A percentile compares a stretch with the other conserved stretches of the same genome.
Evolutionary conservation across 1,284 basidiomycete species (phyloP).

Genomic region (Naganishia cerealis): DNA sequence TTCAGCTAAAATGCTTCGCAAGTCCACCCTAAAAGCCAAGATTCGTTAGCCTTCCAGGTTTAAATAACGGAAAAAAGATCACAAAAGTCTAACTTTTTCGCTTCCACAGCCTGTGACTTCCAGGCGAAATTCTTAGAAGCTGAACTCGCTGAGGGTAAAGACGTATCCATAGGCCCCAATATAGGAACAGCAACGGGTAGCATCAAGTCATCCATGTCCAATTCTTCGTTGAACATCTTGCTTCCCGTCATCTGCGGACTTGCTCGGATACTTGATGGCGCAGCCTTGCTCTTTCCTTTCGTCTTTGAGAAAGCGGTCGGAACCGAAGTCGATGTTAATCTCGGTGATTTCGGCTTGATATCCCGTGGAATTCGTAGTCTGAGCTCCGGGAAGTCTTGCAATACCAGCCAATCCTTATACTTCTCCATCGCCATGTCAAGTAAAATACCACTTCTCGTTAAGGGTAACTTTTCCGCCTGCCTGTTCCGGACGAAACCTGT

Average conservation of each 20-base stretch:
- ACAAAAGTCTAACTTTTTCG: conserved; percentile 54
- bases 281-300: conserved; percentile 32
- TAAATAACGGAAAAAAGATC: not conserved
- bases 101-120: conserved; percentile 56
- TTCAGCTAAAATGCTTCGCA: conserved; percentile 83
- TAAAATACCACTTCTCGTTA: conserved; percentile 64
- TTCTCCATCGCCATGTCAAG: conserved; percentile 65
- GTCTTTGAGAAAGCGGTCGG: conserved; percentile 43
- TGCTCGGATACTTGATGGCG: conserved; percentile 13
- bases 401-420: conserved; percentile 72
- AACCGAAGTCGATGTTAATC: conserved; percentile 15
- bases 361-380: conserved; percentile 57
- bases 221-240: conserved; percentile 47
- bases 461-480: conserved; percentile 69
- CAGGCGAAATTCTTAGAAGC: conserved; percentile 47
- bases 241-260: conserved; percentile 39
- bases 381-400: conserved; percentile 75
- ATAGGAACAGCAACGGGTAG: conserved; percentile 35
- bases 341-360: conserved; percentile 44
- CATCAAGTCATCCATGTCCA: conserved; percentile 54
- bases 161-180: conserved; percentile 57
- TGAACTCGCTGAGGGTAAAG: conserved; percentile 49
- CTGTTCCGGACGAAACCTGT: conserved; percentile 62
- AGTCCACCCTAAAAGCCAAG: conserved; percentile 64
- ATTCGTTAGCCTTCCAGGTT: conserved; percentile 12